Evolutionary conservation across 495 filamentous ascomycete genomes (phyloP).

Genomic region (Daldinia grandis): DNA sequence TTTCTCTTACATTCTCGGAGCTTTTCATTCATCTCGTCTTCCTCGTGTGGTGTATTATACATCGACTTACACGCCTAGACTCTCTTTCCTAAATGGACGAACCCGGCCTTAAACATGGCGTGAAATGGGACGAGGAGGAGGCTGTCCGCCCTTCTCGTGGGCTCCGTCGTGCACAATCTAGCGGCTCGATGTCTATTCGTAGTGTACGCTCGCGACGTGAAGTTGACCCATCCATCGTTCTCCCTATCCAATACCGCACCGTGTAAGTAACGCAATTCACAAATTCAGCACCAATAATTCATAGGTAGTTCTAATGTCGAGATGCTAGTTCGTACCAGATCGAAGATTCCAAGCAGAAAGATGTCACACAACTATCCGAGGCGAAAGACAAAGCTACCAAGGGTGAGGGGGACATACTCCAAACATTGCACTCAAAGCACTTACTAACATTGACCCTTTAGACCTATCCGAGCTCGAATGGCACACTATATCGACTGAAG

Average conservation of each 20-base stretch:
- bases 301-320: conserved; percentile 7
- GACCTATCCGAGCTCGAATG: conserved; percentile 61
- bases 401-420: conserved; percentile 42
- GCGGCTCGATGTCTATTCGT: conserved; percentile 51
- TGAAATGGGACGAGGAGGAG: conserved; percentile 51
- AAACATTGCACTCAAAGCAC: conserved; percentile 10
- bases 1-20: neutral
- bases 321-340: conserved; percentile 58
- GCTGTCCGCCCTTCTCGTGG: conserved; percentile 19
- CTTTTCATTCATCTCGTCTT: neutral
- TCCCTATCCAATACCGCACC: conserved; percentile 65
- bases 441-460: conserved; percentile 28
- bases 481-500: conserved; percentile 63
- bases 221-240: conserved; percentile 57
- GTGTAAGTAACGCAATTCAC: conserved; percentile 44
- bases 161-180: conserved; percentile 45
- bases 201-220: conserved; percentile 46
- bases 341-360: conserved; percentile 57
- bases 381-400: conserved; percentile 53
- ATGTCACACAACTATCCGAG: conserved; percentile 46
- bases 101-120: conserved; percentile 33
- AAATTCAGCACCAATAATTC: neutral
- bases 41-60: neutral
- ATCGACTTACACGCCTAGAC: conserved; percentile 4
- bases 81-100: conserved; percentile 30